phyloP scores from a whole-genome alignment of 106 monocot genomes.

The Apostasia ramifera region DNA sequence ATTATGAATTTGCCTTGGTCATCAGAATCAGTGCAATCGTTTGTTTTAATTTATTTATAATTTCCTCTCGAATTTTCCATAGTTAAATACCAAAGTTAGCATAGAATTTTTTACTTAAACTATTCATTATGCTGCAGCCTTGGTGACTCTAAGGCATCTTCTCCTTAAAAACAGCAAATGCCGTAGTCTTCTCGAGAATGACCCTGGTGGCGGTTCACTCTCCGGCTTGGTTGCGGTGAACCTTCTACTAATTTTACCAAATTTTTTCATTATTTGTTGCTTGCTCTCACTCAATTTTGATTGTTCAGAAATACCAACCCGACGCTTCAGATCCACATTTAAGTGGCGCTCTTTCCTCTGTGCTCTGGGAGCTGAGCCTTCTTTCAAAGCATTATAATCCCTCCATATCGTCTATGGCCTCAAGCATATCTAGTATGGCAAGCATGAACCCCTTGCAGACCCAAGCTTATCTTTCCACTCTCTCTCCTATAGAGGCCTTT shows the following conservation, averaged over 20 bases:
- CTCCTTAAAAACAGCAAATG: slow-evolving; percentile 88
- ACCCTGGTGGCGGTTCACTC: slow-evolving; percentile 87
- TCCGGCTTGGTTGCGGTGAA: slow-evolving; percentile 82
- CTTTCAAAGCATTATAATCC: slow-evolving; percentile 80
- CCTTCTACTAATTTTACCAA: not conserved
- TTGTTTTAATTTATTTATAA: too few species aligned
- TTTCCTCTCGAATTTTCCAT: too few species aligned
- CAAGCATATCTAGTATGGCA: slow-evolving; percentile 59
- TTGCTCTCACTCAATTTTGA: not conserved
- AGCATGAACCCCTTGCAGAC: slow-evolving; percentile 44
- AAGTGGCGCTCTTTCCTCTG: slow-evolving; percentile 89
- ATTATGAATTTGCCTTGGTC: too few species aligned
- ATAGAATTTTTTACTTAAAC: not conserved
- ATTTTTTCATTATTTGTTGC: not conserved
- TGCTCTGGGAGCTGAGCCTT: slow-evolving; percentile 93
- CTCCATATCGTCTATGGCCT: slow-evolving; percentile 60
- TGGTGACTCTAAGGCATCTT: slow-evolving; percentile 78
- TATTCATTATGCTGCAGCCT: slow-evolving; percentile 34
- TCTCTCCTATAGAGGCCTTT: slow-evolving; percentile 70
- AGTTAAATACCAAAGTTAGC: too few species aligned
- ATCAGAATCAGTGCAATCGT: too few species aligned
- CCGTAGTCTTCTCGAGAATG: slow-evolving; percentile 80
- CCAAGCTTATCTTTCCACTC: slow-evolving; percentile 36
- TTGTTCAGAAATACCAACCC: slow-evolving; percentile 78
- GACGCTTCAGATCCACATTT: slow-evolving; percentile 81